A percentile compares a stretch with the other conserved stretches of the same genome.
Conservation (phyloP, 1,139 yeast genomes). For the Blastobotrys arbuscula region DNA sequence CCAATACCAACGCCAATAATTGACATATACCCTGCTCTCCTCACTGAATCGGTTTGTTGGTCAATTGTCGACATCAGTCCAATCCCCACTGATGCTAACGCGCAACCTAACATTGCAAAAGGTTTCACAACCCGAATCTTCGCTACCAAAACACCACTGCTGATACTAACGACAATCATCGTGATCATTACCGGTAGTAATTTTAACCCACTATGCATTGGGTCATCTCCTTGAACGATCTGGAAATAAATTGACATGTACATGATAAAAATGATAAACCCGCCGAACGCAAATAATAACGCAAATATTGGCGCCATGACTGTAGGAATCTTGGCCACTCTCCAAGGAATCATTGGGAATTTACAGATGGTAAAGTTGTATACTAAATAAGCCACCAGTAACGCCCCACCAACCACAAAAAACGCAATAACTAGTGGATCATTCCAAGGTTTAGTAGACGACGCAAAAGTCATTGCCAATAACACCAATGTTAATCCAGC, state of each 20-base stretch:
- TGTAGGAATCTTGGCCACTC: slow-evolving; percentile 33
- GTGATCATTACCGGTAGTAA: slow-evolving; percentile 51
- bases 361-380: slow-evolving; percentile 46
- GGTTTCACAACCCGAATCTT: slow-evolving; percentile 47
- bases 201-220: slow-evolving; percentile 56
- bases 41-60: slow-evolving; percentile 25
- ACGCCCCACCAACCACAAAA: slow-evolving; percentile 48
- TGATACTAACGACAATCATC: slow-evolving; percentile 44
- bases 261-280: slow-evolving; percentile 42
- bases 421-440: slow-evolving; percentile 51
- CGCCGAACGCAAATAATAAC: slow-evolving; percentile 40
- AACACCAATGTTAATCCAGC: slow-evolving; percentile 42
- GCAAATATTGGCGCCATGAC: slow-evolving; percentile 36
- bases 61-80: slow-evolving; percentile 43
- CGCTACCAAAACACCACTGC: slow-evolving; percentile 44
- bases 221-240: slow-evolving; percentile 42
- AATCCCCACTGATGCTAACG: slow-evolving; percentile 45
- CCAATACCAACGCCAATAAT: slow-evolving; percentile 55
- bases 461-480: slow-evolving; percentile 49
- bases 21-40: slow-evolving; percentile 47
- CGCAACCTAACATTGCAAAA: slow-evolving; percentile 42
- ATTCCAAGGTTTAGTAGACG: slow-evolving; percentile 41
- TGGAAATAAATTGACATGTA: slow-evolving; percentile 54
- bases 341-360: slow-evolving; percentile 43
- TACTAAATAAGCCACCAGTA: slow-evolving; percentile 38